Base-by-base conservation (phyloP, 495 filamentous ascomycete species). In the Extremus antarcticus region DNA sequence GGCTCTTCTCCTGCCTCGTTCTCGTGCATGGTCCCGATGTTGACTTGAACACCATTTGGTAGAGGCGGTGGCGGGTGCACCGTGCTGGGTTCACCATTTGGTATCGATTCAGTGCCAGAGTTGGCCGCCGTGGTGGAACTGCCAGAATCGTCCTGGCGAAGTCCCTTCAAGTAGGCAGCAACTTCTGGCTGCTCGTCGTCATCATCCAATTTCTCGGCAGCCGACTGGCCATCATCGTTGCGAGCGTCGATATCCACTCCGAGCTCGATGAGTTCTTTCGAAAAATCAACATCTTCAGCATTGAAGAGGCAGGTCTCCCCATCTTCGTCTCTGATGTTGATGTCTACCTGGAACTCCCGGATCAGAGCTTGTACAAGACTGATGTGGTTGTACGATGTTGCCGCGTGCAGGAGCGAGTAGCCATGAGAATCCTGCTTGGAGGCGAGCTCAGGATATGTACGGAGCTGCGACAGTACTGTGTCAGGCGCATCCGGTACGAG, bases 371-470 rank as follows among this genome's bases (percentile, higher is more conserved):
- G 84, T 8, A 96, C 80, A 23, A 97, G 83, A 50, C 84, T 79
- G 29, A 84, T 70, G 59, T 95, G 88, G 64, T 82, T 84, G 75
- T 98, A 98, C 57, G 90, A 96, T 25, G 85, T 80, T 7, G 91
- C 87, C 21, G 92, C 94, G 68, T 98, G 92, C 20, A 97, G 72
- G 20, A 96, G 78, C 16, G 90, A 94, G 73, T 98, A 95, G 59
- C 68, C 68, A 47, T 71, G 63, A 2, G 43, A 38, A 47, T 72
- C 70, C 38, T 63, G 53, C 23, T 58, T 47, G 2, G 63, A 62
- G 21, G 70, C 70, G 25, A 71, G 66, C 2, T 59, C 46, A 0
- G 68, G 70, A 46, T 69, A 55, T 24, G 56, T 43, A 11, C 56
- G 24, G 25, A 72, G 63, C 23, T 60, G 59, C 10, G 55, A 47